Evolutionary conservation across 441 rosid genomes (phyloP).

Genomic region (Gossypium davidsonii): DNA sequence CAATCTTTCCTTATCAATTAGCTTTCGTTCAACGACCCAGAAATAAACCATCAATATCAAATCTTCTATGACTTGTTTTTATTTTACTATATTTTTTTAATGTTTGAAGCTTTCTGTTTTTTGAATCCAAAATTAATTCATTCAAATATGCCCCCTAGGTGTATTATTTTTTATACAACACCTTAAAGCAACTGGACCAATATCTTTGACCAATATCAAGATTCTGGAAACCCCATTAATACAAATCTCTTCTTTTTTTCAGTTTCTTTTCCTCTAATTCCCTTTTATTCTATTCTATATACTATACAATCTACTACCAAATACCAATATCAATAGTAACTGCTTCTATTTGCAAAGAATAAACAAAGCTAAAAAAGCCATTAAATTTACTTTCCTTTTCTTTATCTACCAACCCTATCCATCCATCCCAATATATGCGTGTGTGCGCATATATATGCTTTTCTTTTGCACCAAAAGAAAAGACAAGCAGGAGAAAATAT

Average conservation of each 20-base stretch:
- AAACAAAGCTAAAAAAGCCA: slow-evolving; percentile 13
- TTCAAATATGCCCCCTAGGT: not conserved
- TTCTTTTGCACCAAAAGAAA: slow-evolving; percentile 3
- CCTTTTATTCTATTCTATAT: not conserved
- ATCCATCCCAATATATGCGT: not conserved
- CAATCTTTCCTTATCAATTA: slow-evolving; percentile 7
- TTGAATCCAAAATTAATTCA: slow-evolving; percentile 11
- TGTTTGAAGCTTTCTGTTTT: slow-evolving; percentile 8
- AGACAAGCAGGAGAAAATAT: not conserved
- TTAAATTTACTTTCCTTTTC: slow-evolving; percentile 11
- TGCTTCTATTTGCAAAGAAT: not conserved
- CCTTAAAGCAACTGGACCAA: slow-evolving; percentile 9
- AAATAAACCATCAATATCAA: slow-evolving; percentile 13
- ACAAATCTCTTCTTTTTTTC: not conserved
- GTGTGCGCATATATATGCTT: not conserved
- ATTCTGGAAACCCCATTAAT: slow-evolving; percentile 17
- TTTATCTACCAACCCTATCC: not conserved
- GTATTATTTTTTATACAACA: not conserved
- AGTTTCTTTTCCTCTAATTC: not conserved
- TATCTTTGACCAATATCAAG: slow-evolving; percentile 26
- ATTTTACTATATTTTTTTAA: not conserved
- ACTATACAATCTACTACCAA: not conserved
- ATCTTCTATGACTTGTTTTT: slow-evolving; percentile 3
- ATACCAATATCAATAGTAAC: not conserved
- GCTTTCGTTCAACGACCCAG: not conserved